phyloP scores from a whole-genome alignment of 1,284 basidiomycete species.

The Inonotus obliquus region DNA sequence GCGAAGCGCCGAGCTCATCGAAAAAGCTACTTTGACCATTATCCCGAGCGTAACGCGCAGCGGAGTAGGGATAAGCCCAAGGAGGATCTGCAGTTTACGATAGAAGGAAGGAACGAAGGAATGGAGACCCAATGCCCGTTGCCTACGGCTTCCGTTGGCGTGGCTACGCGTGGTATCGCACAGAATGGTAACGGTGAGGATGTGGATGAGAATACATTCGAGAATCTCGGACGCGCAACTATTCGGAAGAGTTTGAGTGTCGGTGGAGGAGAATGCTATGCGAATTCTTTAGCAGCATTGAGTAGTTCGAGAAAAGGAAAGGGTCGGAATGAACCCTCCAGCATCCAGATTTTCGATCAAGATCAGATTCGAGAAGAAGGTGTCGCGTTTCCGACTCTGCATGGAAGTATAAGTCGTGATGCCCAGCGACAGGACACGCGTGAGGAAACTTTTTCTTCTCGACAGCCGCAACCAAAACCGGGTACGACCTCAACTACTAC shows the following conservation, averaged over 20 bases:
- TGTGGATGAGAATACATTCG: constrained; percentile 1
- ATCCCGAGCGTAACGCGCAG: constrained; percentile 13
- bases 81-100: neutral
- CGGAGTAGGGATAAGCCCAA: constrained; percentile 3
- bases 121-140: neutral
- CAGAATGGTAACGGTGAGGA: neutral
- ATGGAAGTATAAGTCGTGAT: neutral
- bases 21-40: constrained; percentile 17
- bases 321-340: constrained; percentile 1
- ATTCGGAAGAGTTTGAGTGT: constrained; percentile 11
- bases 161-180: neutral
- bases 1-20: constrained; percentile 13
- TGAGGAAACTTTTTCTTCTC: neutral
- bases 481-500: neutral
- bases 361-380: constrained; percentile 5
- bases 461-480: neutral
- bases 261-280: neutral
- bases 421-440: neutral
- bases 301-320: constrained; percentile 10
- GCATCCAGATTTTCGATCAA: neutral
- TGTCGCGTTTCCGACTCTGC: constrained; percentile 13
- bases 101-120: neutral
- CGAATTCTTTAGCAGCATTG: neutral
- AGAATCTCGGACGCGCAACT: constrained; percentile 5
- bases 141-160: neutral